Base-by-base conservation (phyloP, 169 alveolate genomes). In the Plasmodium coatneyi region DNA sequence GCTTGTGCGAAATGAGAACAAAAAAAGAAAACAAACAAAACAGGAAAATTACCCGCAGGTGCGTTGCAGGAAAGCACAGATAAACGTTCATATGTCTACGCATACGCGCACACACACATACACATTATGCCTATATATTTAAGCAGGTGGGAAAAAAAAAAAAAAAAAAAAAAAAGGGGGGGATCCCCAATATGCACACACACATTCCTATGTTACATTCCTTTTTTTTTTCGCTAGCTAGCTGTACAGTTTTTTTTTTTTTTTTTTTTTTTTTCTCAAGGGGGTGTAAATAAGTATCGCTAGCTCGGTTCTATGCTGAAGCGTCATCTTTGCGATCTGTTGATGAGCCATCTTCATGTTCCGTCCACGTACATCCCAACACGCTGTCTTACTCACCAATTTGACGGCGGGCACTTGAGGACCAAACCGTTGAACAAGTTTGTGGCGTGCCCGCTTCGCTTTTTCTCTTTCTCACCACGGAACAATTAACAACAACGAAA, bases 21-120 rank as follows among this genome's bases (percentile, higher is more conserved):
- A 74, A 74, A 74, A 74, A 12, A 74, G 54, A 16, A 74, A 74
- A 74, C 25, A 74, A 34, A 39, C 43, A 74, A 74, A 32, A 74
- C n/a, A 74, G 82, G 82, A 19, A 74, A 7, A 7, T 71, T 12
- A n/a, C 16, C 54, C 54, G n/a, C 82, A 7, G 52, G 30, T 32
- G 41, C 41, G 28, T 32, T 16, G 82, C 25, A 36, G 36, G 5
- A 46, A 22, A 22, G 28, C 36, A 74, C 32, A 10, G 60, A 74
- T 34, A 25, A 7, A 71, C 41, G 2, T 49, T 12, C 22, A 32
- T 74, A 32, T 66, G 14, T 66, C 76, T 66, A 22, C 32, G 36
- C 34, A 60, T 60, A 56, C 71, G 28, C 28, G 5, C 74, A 10
- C 34, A 2, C 74, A 60, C 34, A 60, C 36, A 60, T 25, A 60